Evolutionary conservation across 164 flowering plant genomes (phyloP).

Genomic region (Vitis rupestris): DNA sequence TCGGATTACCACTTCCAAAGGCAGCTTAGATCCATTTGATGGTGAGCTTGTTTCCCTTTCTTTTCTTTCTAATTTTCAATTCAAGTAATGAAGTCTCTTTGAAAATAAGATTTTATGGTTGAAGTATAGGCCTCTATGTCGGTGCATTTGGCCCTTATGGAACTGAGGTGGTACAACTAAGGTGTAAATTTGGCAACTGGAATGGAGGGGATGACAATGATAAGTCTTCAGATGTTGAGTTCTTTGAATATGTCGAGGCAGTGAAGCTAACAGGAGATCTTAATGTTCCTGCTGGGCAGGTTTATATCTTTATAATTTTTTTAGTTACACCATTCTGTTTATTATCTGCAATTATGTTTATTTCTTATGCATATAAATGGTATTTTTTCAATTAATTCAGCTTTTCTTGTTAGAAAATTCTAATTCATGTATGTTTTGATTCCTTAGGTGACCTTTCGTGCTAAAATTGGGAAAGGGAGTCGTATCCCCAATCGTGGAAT

Average conservation of each 20-base stretch:
- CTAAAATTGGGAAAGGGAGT: constrained; percentile 79
- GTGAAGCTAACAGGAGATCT: constrained; percentile 94
- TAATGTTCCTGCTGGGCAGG: constrained; percentile 98
- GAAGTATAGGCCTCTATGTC: constrained; percentile 69
- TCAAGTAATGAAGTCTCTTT: neutral
- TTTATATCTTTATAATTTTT: constrained; percentile 13
- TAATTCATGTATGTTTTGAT: neutral
- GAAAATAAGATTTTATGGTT: constrained; percentile 11
- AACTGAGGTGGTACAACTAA: constrained; percentile 88
- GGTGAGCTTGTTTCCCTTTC: constrained; percentile 38
- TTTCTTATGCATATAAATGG: neutral
- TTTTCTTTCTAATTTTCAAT: constrained; percentile 1
- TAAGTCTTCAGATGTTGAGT: constrained; percentile 61
- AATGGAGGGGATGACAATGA: constrained; percentile 35
- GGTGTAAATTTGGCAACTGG: constrained; percentile 92
- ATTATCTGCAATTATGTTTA: constrained; percentile 4
- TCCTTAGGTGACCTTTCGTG: constrained; percentile 86
- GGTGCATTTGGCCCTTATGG: constrained; percentile 98
- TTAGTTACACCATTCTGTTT: neutral
- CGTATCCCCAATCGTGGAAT: constrained; percentile 63
- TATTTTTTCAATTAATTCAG: neutral
- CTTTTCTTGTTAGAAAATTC: neutral
- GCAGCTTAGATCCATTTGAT: constrained; percentile 81
- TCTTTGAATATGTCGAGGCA: constrained; percentile 96
- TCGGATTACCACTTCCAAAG: constrained; percentile 54